A percentile compares a stretch with the other conserved stretches of the same genome.
These are phyloP conservation scores for Graphilbum ipis-grandicollis DNA, from an alignment of 2,329 filamentous ascomycete genomes.

Conservation along the genomic window DNA sequence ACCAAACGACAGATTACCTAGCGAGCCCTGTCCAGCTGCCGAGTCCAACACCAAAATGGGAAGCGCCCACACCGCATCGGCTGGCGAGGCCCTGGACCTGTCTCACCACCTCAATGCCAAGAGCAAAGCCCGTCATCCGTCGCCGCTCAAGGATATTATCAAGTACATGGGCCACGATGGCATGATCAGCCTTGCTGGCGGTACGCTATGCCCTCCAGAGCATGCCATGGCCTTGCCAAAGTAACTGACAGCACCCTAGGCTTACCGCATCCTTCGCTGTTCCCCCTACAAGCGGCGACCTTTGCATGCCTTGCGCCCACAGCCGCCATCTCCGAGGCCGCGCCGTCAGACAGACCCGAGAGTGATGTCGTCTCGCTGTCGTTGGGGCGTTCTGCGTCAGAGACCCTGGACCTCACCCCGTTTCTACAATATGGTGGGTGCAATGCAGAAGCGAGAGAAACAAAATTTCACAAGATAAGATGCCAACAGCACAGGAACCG, in stretches of 20 bases:
- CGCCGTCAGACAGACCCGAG: neutral
- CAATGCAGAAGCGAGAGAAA: too few relatives aligned
- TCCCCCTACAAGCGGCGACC: constrained; percentile 8
- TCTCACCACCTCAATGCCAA: constrained; percentile 16
- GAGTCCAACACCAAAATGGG: neutral
- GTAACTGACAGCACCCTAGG: constrained; percentile 5
- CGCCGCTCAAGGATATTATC: constrained; percentile 17
- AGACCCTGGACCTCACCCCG: constrained; percentile 1
- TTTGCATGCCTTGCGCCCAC: constrained; percentile 1
- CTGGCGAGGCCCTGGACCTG: constrained; percentile 7
- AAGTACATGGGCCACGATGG: constrained; percentile 17
- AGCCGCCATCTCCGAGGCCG: neutral
- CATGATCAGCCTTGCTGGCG: constrained; percentile 17
- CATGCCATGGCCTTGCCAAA: too few relatives aligned
- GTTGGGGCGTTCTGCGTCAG: neutral
- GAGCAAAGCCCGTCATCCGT: constrained; percentile 14
- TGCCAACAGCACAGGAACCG: constrained; percentile 1
- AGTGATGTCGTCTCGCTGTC: neutral
- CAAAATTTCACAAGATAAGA: too few relatives aligned
- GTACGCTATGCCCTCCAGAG: constrained; percentile 7
- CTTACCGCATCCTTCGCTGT: constrained; percentile 14
- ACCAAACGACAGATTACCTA: too few relatives aligned
- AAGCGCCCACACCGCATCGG: neutral
- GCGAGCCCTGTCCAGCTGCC: too few relatives aligned
- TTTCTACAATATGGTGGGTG: constrained; percentile 7